These are phyloP conservation scores for Rhodotorula paludigena DNA, from an alignment of 768 basidiomycete species.

Conservation along the genomic window DNA sequence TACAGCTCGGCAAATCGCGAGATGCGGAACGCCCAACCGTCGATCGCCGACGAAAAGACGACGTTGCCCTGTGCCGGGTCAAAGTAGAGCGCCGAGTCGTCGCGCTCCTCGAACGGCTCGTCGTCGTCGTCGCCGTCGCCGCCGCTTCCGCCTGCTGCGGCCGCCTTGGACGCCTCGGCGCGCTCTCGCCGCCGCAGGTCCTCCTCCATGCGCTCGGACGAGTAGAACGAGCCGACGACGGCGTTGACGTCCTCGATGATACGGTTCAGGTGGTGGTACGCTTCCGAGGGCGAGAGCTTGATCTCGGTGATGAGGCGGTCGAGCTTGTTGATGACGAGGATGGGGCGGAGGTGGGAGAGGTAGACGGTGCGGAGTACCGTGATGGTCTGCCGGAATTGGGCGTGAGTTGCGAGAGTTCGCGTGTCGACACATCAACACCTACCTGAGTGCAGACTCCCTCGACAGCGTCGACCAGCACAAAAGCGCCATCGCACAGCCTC, in stretches of 20 bases:
- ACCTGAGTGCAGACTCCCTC: constrained; percentile 99
- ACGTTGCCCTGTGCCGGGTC: constrained; percentile 94
- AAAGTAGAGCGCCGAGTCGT: constrained; percentile 97
- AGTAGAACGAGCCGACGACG: constrained; percentile 94
- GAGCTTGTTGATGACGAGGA: constrained; percentile 94
- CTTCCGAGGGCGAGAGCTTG: constrained; percentile 81
- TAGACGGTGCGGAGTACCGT: constrained; percentile 92
- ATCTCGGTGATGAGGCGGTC: constrained; percentile 92
- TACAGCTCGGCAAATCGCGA: constrained; percentile 91
- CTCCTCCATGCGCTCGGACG: constrained; percentile 92
- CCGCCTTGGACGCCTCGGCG: constrained; percentile 65
- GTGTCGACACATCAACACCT: too few relatives aligned
- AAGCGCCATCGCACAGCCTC: constrained; percentile 85
- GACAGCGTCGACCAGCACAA: constrained; percentile 91
- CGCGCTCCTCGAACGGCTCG: constrained; percentile 82
- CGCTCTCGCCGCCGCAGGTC: constrained; percentile 91
- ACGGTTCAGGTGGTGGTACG: constrained; percentile 86
- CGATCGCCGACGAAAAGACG: constrained; percentile 88
- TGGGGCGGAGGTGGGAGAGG: constrained; percentile 77
- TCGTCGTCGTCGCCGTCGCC: constrained; percentile 27
- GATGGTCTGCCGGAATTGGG: constrained; percentile 90
- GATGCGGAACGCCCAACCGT: constrained; percentile 95
- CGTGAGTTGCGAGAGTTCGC: too few relatives aligned
- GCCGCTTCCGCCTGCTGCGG: constrained; percentile 8
- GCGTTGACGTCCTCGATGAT: constrained; percentile 97